Percentiles rank a stretch among this genome's conserved stretches.
Conservation (phyloP, 2,329 filamentous ascomycete species). For the Diaporthe australafricana region DNA sequence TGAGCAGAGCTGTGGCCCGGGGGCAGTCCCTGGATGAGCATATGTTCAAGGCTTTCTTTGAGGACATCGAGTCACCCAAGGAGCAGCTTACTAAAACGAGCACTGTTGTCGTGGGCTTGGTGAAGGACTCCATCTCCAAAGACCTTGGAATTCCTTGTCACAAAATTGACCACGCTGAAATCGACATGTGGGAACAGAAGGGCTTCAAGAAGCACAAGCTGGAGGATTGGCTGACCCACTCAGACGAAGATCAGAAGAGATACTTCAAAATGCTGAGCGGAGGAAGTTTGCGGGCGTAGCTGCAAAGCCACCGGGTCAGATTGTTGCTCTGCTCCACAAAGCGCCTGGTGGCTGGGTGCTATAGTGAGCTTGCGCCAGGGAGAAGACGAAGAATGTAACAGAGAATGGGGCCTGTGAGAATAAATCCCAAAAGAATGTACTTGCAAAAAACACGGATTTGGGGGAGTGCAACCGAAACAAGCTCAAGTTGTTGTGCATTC, state of each 20-base stretch:
- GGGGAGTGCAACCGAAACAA: background rate
- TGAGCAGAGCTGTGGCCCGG: background rate
- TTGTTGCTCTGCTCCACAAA: background rate
- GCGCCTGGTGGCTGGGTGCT: too few species aligned
- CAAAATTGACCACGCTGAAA: conserved; percentile 38
- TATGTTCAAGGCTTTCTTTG: background rate
- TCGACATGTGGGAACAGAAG: conserved; percentile 39
- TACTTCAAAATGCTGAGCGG: conserved; percentile 27
- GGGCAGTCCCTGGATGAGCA: background rate
- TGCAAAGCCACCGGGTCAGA: background rate
- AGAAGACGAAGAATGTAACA: background rate
- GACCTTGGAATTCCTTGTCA: conserved; percentile 42
- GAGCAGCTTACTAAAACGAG: background rate
- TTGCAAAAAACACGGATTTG: background rate
- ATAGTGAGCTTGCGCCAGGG: background rate
- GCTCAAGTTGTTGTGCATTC: background rate
- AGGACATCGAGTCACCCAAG: background rate
- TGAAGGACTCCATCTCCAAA: conserved; percentile 43
- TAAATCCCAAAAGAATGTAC: background rate
- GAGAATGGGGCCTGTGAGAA: background rate
- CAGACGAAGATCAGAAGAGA: conserved; percentile 37
- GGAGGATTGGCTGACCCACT: conserved; percentile 38
- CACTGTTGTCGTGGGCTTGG: background rate
- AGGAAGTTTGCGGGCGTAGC: conserved; percentile 6
- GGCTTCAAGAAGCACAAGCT: conserved; percentile 41